Evolutionary conservation across 2,329 filamentous ascomycete genomes (phyloP).

Genomic region (Aspergillus ruber): DNA sequence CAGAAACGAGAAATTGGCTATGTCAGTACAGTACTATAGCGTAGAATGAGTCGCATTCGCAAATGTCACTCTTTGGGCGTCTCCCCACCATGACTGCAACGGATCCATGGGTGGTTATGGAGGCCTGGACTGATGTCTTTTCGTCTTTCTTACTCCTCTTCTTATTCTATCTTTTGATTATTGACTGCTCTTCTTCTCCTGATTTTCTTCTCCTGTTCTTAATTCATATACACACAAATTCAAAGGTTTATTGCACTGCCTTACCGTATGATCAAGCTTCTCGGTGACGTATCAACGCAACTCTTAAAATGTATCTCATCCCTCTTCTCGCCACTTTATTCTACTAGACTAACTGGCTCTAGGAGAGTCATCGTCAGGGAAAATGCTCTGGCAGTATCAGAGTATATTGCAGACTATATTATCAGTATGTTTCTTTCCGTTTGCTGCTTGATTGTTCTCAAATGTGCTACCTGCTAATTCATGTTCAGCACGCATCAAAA

Average conservation of each 20-base stretch:
- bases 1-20: too few species aligned
- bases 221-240: background rate
- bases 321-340: background rate
- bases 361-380: constrained; percentile 84
- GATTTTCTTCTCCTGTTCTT: background rate
- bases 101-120: constrained; percentile 1
- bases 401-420: constrained; percentile 76
- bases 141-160: background rate
- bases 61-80: background rate
- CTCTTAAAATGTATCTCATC: constrained; percentile 18
- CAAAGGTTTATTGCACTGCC: background rate
- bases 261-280: background rate
- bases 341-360: constrained; percentile 8
- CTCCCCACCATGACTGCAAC: background rate
- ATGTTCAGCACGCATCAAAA: constrained; percentile 64
- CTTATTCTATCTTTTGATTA: background rate
- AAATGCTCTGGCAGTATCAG: constrained; percentile 60
- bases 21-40: too few species aligned
- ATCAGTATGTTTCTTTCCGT: constrained; percentile 47
- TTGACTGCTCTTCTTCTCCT: constrained; percentile 4
- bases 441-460: too few species aligned
- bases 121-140: background rate
- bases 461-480: background rate
- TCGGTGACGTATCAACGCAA: constrained; percentile 21
- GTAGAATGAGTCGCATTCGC: background rate